Evolutionary conservation across 345 rosid species (phyloP), one percentile per base, ranked within the genome.

Genomic region (Lenwebbia sp.): DNA sequence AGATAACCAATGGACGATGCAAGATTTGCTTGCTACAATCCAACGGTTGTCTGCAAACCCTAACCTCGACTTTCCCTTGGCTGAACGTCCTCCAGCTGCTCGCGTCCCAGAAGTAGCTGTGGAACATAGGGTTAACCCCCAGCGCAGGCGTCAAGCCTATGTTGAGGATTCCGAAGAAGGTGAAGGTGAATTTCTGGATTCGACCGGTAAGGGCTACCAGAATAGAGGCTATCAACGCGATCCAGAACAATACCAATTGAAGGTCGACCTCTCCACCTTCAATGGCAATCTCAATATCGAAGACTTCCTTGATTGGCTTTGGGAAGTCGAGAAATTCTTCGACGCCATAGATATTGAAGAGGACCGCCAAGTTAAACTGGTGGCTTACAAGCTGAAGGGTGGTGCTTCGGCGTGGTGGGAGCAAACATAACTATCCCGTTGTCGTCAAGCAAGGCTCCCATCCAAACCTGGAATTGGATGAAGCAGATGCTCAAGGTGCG

Each of bases 331-430:
- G 14, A 7, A 49, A 3, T 81, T 76, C 21, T 87, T 84, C 40
- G 82, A 50, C 2, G 75, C 52, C 52, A 55, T 50, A 6, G 88
- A 84, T 6, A 41, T 70, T 5, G 26, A 19, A 65, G 83, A 84
- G 41, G 52, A 81, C 7, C 19, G 17, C 7, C 25, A 54, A 41
- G 86, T 84, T 3, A 75, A 54, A 3, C 13, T 84, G 7, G 65
- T 85, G 25, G 65, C 89, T 17, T 87, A 84, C 33, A 82, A 33
- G 30, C 28, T 82, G 2, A 44, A 74, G 19, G 84, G 58, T 3
- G 84, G 76, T 14, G 86, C 85, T 0, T 88, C 86, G 2, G 52
- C 60, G 0, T 85, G 89, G 88, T 86, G 86, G 84, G 82, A 83
- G 40, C 19, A 57, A 10, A 6, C 70, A 1, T 55, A 83, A 52